Evolutionary conservation across 2,329 filamentous ascomycete species (phyloP).

Genomic region (Paecilomyces formosus): DNA sequence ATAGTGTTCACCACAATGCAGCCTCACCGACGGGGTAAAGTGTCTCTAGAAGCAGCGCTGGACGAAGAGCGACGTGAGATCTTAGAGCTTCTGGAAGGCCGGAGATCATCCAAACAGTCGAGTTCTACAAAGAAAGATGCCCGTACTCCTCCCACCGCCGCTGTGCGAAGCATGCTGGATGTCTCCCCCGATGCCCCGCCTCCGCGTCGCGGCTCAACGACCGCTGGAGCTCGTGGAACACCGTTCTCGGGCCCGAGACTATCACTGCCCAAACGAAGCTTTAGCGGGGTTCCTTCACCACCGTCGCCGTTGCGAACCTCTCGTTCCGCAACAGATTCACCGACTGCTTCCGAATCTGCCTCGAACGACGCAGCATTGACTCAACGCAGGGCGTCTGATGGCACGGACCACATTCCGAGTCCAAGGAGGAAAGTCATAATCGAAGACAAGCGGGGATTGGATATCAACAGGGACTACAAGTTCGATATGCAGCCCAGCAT

Average conservation of each 20-base stretch:
- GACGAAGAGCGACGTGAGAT: constrained; percentile 73
- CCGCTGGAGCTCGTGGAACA: constrained; percentile 27
- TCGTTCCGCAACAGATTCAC: constrained; percentile 23
- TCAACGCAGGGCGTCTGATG: constrained; percentile 26
- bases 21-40: constrained; percentile 28
- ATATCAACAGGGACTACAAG: constrained; percentile 29
- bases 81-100: constrained; percentile 58
- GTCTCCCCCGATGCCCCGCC: constrained; percentile 40
- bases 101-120: constrained; percentile 15
- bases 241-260: constrained; percentile 17
- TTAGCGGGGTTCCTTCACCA: constrained; percentile 11
- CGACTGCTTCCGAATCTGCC: constrained; percentile 20
- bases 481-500: constrained; percentile 41
- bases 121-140: constrained; percentile 42
- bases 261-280: constrained; percentile 6
- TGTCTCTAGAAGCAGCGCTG: constrained; percentile 70
- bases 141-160: constrained; percentile 55
- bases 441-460: constrained; percentile 15
- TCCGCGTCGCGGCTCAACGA: constrained; percentile 30
- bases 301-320: constrained; percentile 27
- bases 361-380: constrained; percentile 28
- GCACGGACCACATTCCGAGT: constrained; percentile 14
- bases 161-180: constrained; percentile 62
- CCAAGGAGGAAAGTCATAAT: constrained; percentile 7
- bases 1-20: neutral